Evolutionary conservation across 495 filamentous ascomycete species (phyloP), one percentile per base, ranked within the genome.

Genomic region (Aspergillus indologenus): DNA sequence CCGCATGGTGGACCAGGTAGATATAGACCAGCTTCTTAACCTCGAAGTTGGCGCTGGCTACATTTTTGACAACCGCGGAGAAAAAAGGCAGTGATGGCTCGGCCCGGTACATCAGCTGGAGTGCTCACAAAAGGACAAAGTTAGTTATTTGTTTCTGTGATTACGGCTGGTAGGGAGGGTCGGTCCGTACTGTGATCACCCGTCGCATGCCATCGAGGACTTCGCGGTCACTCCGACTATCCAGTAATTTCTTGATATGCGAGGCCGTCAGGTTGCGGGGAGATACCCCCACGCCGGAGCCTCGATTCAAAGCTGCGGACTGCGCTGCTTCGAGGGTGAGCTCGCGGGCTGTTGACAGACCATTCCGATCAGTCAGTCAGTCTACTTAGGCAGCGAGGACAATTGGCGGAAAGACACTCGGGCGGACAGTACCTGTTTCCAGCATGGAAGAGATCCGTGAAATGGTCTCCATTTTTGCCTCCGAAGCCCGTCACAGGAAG

Each of bases 1-100:
- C 94, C 66, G 94, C 93, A 83, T 98, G 91, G 68, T 92, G 89
- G 59, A 97, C 86, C 58, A 98, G 85, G 71, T 96, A 97, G 69
- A 96, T 96, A 79, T 98, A 97, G 57, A 98, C 94, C 48, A 98
- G 83, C 69, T 97, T 98, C 74, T 96, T 95, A 65, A 97, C 90
- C 70, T 96, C 91, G 67, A 96, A 80, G 63, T 87, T 92, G 24
- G 92, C 85, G 34, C 87, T 95, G 22, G 93, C 91, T 22, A 96
- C 90, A 64, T 97, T 97, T 77, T 98, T 98, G 67, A 98, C 90
- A 54, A 98, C 88, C 21, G 90, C 87, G 12, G 94, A 92, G 73
- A 98, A 98, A 77, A 91, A 93, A 17, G 87, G 82, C 12, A 94
- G 83, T 61, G 90, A 91, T 46, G 89, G 86, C 63, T 91, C 87